A percentile compares a stretch with the other conserved stretches of the same genome.
phyloP scores from a whole-genome alignment of 768 basidiomycete genomes.

The Pleurotus cornucopiae region DNA sequence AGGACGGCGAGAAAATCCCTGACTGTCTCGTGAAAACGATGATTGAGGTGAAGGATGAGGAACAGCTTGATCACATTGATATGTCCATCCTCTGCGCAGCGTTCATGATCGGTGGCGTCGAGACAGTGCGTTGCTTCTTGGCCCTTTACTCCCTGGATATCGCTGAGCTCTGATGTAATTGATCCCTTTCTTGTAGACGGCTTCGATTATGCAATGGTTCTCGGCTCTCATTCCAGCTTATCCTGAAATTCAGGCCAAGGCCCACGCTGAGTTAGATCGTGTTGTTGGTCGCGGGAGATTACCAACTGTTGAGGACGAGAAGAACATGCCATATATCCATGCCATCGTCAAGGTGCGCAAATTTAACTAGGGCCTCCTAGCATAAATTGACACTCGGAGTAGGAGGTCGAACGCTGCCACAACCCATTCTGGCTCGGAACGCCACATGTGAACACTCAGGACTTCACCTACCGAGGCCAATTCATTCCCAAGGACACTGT shows the following conservation, averaged over 20 bases:
- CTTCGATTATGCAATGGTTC: conserved; percentile 35
- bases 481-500: conserved; percentile 37
- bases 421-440: conserved; percentile 36
- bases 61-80: conserved; percentile 32
- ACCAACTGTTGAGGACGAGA: conserved; percentile 27
- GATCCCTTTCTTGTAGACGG: conserved; percentile 20
- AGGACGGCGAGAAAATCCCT: conserved; percentile 32
- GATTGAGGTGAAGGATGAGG: conserved; percentile 26
- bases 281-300: conserved; percentile 24
- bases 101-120: conserved; percentile 43
- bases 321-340: conserved; percentile 30
- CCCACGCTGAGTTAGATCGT: conserved; percentile 26
- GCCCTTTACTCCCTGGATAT: neutral
- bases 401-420: conserved; percentile 33
- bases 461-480: conserved; percentile 36
- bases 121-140: conserved; percentile 26
- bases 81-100: conserved; percentile 35
- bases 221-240: conserved; percentile 29
- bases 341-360: conserved; percentile 26
- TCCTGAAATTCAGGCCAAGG: conserved; percentile 22
- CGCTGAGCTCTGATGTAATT: neutral
- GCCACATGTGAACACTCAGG: conserved; percentile 33
- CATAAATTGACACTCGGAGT: conserved; percentile 9
- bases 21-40: conserved; percentile 40
- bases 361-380: neutral